Conservation (phyloP, 345 rosid genomes). For the Raphanus sativus region DNA sequence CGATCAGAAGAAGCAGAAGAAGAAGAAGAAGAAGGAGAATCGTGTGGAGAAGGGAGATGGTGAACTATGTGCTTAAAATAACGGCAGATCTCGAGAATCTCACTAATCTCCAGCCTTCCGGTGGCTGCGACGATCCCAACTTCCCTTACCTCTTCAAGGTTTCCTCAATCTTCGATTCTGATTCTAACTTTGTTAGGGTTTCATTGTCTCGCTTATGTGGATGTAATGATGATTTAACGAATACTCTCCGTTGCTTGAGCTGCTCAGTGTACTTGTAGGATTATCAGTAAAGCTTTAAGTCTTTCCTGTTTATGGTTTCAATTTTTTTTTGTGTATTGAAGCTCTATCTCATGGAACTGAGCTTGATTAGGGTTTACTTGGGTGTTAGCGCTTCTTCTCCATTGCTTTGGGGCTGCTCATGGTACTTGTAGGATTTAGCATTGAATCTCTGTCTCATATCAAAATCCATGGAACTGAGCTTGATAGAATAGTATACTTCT, state of each 20-base stretch:
- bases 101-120: constrained; percentile 75
- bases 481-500: background rate
- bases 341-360: background rate
- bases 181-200: background rate
- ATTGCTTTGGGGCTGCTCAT: too few species aligned
- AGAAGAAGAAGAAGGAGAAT: background rate
- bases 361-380: background rate
- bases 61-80: constrained; percentile 76
- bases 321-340: background rate
- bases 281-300: background rate
- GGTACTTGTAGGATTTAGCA: too few species aligned
- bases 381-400: too few species aligned
- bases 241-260: background rate
- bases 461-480: background rate
- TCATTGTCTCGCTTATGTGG: background rate
- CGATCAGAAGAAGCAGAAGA: background rate
- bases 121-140: constrained; percentile 74
- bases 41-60: constrained; percentile 46
- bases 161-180: constrained; percentile 15
- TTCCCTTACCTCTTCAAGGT: constrained; percentile 91
- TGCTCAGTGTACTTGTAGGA: background rate
- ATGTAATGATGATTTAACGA: background rate
- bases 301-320: constrained; percentile 3
- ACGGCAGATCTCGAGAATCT: constrained; percentile 79
- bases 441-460: too few species aligned